phyloP scores from a whole-genome alignment of 116 monocot genomes.

The Thalassia testudinum region DNA sequence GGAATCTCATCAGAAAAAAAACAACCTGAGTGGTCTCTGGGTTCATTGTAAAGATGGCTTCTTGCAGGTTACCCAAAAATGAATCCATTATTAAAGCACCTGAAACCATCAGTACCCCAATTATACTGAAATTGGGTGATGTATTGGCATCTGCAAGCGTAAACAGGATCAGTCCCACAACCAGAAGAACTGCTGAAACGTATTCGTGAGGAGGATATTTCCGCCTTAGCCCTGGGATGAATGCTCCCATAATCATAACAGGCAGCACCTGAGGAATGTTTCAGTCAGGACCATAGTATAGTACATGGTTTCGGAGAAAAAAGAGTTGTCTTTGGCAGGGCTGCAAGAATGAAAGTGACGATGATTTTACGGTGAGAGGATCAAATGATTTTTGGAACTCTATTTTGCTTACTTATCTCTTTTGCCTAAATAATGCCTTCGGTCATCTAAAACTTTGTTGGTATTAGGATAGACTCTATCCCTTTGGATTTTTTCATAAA shows the following conservation, averaged over 20 bases:
- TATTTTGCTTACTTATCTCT: not conserved
- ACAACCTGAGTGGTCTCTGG: conserved; percentile 75
- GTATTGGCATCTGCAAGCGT: conserved; percentile 77
- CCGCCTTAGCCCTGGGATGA: conserved; percentile 77
- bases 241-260: conserved; percentile 93
- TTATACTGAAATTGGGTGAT: conserved; percentile 72
- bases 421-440: not conserved
- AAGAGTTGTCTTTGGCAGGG: not conserved
- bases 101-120: conserved; percentile 72
- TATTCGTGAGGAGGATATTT: conserved; percentile 58
- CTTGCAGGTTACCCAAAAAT: conserved; percentile 67
- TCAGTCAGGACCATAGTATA: not conserved
- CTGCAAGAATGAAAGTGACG: not conserved
- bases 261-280: conserved; percentile 38
- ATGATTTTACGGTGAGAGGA: not conserved
- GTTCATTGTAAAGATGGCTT: conserved; percentile 74
- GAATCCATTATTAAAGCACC: conserved; percentile 86
- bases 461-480: not conserved
- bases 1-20: too few species aligned
- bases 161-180: conserved; percentile 78
- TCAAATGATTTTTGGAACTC: not conserved
- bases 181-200: conserved; percentile 47
- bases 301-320: not conserved
- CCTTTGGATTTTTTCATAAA: not conserved
- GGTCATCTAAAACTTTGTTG: not conserved